Percentiles rank a stretch among this genome's conserved stretches.
phyloP scores from a whole-genome alignment of 805 yeast species.

The Barnettozyma salicaria region DNA sequence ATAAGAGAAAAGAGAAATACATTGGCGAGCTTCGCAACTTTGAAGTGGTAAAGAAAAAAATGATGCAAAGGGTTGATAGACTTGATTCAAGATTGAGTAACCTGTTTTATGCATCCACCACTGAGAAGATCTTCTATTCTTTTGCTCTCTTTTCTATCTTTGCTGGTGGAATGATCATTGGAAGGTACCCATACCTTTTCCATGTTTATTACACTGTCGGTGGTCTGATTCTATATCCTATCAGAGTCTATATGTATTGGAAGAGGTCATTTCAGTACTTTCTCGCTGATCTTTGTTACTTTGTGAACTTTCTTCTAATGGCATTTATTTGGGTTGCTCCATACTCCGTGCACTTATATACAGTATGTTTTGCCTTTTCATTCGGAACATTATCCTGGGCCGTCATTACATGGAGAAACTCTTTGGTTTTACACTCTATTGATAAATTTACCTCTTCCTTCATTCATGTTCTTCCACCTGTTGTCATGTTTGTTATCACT shows the following conservation, averaged over 20 bases:
- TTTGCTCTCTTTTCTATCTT: constrained; percentile 64
- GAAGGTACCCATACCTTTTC: constrained; percentile 68
- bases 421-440: constrained; percentile 82
- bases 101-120: constrained; percentile 38
- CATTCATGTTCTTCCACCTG: constrained; percentile 88
- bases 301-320: constrained; percentile 67
- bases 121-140: constrained; percentile 81
- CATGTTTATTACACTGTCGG: constrained; percentile 68
- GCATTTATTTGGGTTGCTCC: constrained; percentile 83
- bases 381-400: constrained; percentile 92
- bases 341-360: constrained; percentile 60
- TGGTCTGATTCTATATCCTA: constrained; percentile 66
- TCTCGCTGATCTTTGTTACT: constrained; percentile 90
- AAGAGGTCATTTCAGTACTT: constrained; percentile 77
- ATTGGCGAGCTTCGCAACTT: constrained; percentile 20
- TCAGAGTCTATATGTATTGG: constrained; percentile 76
- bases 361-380: constrained; percentile 78
- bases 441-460: constrained; percentile 90
- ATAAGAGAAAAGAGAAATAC: constrained; percentile 17
- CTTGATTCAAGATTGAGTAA: constrained; percentile 33
- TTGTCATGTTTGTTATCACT: constrained; percentile 77
- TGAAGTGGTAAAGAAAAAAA: constrained; percentile 23
- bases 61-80: constrained; percentile 30
- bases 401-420: constrained; percentile 92
- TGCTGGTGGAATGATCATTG: constrained; percentile 67